phyloP scores from a whole-genome alignment of 139 green algal species.

The Tetraselmis chui region DNA sequence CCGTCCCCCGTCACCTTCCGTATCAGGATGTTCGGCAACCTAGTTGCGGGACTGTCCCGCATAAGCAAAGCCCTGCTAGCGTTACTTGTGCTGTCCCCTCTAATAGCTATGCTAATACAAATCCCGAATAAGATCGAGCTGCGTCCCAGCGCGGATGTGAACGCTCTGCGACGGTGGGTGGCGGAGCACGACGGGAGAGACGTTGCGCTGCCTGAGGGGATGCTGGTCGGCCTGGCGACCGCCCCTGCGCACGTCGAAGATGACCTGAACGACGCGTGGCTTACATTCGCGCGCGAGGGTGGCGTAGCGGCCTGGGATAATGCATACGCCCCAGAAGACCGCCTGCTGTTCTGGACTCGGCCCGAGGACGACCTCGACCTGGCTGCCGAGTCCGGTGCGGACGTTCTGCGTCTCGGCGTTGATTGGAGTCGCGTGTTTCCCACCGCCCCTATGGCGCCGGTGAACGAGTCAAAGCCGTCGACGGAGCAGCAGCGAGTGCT shows the following conservation, averaged over 20 bases:
- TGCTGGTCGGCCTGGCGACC: constrained; percentile 25
- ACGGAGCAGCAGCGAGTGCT: background rate
- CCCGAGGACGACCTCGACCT: constrained; percentile 21
- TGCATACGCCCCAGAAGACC: constrained; percentile 12
- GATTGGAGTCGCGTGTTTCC: constrained; percentile 25
- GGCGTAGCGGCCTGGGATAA: constrained; percentile 22
- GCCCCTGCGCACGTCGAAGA: constrained; percentile 31
- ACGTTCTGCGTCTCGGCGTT: constrained; percentile 25
- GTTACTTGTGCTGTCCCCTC: constrained; percentile 4
- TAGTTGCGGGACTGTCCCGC: too few relatives aligned
- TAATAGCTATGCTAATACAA: background rate
- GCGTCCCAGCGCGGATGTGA: background rate
- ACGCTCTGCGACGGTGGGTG: background rate
- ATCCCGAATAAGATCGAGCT: background rate
- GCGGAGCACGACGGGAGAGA: background rate
- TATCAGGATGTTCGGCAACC: too few relatives aligned
- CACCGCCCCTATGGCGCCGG: too few relatives aligned
- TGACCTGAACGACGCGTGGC: constrained; percentile 25
- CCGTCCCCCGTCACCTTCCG: too few relatives aligned
- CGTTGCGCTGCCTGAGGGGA: background rate
- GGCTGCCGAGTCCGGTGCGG: background rate
- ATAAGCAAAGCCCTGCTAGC: too few relatives aligned
- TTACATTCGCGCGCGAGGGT: constrained; percentile 15
- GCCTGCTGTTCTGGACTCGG: constrained; percentile 26
- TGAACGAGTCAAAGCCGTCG: background rate